Evolutionary conservation across 148 eudicot species (phyloP).

Genomic region (Arbutus unedo): DNA sequence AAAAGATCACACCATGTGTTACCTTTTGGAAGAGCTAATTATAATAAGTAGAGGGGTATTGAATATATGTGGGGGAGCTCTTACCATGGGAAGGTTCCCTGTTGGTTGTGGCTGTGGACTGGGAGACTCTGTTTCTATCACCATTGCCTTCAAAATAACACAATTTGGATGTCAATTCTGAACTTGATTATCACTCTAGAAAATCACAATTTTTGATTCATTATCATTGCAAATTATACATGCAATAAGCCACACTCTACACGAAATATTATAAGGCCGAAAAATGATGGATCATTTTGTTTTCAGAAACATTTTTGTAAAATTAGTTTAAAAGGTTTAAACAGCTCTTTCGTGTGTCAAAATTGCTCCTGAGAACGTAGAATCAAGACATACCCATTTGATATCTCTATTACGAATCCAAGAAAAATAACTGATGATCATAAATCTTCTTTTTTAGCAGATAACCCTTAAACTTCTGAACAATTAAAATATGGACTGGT

Average conservation of each 20-base stretch:
- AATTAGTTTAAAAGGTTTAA: background rate
- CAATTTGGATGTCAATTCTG: background rate
- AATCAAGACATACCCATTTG: background rate
- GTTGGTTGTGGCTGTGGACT: constrained; percentile 22
- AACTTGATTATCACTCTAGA: background rate
- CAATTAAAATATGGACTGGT: too few relatives aligned
- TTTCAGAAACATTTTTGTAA: background rate
- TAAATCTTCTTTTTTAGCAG: background rate
- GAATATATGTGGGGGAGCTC: background rate
- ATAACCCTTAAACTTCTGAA: background rate
- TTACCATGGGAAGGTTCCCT: constrained; percentile 18
- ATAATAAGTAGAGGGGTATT: background rate
- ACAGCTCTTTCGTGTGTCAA: background rate
- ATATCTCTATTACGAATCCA: background rate
- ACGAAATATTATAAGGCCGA: too few relatives aligned
- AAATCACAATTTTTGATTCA: background rate
- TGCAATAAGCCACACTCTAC: background rate
- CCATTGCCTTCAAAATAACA: constrained; percentile 1
- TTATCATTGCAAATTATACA: background rate
- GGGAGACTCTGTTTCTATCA: constrained; percentile 11
- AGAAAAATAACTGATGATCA: background rate
- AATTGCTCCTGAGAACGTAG: background rate
- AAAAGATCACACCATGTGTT: background rate
- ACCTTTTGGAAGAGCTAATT: too few relatives aligned
- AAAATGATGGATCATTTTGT: background rate